Base-by-base conservation (phyloP, 2,329 filamentous ascomycete genomes). In the Trichoderma cornu-damae region DNA sequence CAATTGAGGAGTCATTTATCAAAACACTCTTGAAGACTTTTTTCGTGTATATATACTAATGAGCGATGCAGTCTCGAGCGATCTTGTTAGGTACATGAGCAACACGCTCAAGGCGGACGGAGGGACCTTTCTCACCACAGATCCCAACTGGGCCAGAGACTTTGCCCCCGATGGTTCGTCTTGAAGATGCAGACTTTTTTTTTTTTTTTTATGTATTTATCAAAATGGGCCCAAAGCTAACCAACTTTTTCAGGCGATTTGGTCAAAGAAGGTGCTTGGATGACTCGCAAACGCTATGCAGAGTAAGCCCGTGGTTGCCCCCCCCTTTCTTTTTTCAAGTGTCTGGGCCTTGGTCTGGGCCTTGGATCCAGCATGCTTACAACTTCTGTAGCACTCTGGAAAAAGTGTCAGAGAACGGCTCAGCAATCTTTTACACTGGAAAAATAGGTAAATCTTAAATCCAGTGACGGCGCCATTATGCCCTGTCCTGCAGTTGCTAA, bases 61-160 rank as follows among this genome's bases (percentile, higher is more conserved):
- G 6, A 20, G 16, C 7, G 24, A 4, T 12, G 20, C 57, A 74
- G 81, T 96, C 2, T 88, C 82, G 2, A 75, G 82, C 55, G 93
- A 97, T 68, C 75, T 92, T 20, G 79, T 90, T 20, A 78, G 77
- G 7, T 93, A 93, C 66, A 93, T 96, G 81, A 68, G 76, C 0
- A 75, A 69, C 3, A 81, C 79, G 7, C 65, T 74, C 24, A 51
- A 62, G 6, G 56, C 59, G 3, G 43, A 49, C 11, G 34, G 60
- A 3, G 47, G 18, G 6, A 75, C 90, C 63, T 96, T 96, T 65
- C 74, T 96, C 0, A 75, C 85, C 0, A 78, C 88, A 3, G 84
- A 96, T 57, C 85, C 87, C 0, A 82, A 84, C 3, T 97, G 90
- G 87, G 90, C 92, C 0, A 70, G 88, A 47, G 93, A 96, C 68